These are phyloP conservation scores for Amylocarpus encephaloides DNA, from an alignment of 2,329 filamentous ascomycete species.

Conservation along the genomic window DNA sequence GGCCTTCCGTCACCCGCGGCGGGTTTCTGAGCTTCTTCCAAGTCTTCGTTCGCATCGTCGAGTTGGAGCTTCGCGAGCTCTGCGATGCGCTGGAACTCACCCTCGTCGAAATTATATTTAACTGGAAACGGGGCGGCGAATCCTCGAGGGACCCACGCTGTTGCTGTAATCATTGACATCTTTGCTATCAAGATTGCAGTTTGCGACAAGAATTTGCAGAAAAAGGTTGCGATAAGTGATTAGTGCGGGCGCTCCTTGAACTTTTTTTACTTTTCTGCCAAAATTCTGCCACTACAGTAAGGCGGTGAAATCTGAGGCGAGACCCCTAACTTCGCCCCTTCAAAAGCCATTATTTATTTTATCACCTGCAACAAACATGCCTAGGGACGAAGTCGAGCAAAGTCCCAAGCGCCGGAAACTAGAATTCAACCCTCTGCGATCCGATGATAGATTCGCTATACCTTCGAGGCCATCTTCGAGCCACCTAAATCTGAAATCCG, in stretches of 20 bases:
- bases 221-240: neutral
- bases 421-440: constrained; percentile 49
- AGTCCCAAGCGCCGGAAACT: constrained; percentile 61
- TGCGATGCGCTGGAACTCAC: constrained; percentile 52
- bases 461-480: constrained; percentile 22
- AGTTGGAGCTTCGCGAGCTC: constrained; percentile 56
- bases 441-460: constrained; percentile 48
- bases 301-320: constrained; percentile 1
- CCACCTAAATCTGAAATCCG: constrained; percentile 21
- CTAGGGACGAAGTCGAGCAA: constrained; percentile 33
- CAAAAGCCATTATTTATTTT: neutral
- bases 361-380: constrained; percentile 28
- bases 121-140: constrained; percentile 52
- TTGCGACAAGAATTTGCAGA: constrained; percentile 1
- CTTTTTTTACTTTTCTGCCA: constrained; percentile 14
- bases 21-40: constrained; percentile 50
- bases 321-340: neutral
- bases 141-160: constrained; percentile 52
- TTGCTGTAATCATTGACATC: constrained; percentile 51
- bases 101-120: constrained; percentile 52
- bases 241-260: neutral
- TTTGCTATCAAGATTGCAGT: constrained; percentile 4
- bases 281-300: neutral
- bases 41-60: constrained; percentile 84
- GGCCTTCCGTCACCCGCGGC: constrained; percentile 26